These are phyloP conservation scores for Monilinia fructicola DNA, from an alignment of 2,329 filamentous ascomycete species.

Conservation along the genomic window DNA sequence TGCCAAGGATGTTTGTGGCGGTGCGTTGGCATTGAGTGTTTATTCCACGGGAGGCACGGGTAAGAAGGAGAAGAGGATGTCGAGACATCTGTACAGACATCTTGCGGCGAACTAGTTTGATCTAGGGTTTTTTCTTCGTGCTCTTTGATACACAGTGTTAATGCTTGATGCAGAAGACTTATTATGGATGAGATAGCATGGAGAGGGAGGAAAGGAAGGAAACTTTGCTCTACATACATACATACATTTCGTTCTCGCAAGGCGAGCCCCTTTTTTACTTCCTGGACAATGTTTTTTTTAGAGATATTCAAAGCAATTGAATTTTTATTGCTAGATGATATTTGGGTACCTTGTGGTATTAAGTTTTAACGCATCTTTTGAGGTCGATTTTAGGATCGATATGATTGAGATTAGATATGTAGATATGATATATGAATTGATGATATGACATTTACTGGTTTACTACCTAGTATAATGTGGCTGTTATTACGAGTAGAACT, in stretches of 20 bases:
- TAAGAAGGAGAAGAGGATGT: not conserved
- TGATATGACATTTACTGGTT: not conserved
- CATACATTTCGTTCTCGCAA: constrained; percentile 13
- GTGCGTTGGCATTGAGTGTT: constrained; percentile 48
- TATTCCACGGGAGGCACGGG: constrained; percentile 30
- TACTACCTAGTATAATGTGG: too few relatives aligned
- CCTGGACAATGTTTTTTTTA: not conserved
- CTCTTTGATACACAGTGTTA: not conserved
- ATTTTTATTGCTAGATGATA: too few relatives aligned
- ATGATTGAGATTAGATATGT: not conserved
- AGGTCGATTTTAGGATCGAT: not conserved
- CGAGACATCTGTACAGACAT: constrained; percentile 21
- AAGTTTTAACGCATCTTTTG: not conserved
- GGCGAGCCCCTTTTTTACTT: constrained; percentile 8
- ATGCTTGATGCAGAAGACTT: not conserved
- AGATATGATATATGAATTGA: not conserved
- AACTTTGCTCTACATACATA: not conserved
- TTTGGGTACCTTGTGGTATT: too few relatives aligned
- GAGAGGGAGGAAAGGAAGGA: not conserved
- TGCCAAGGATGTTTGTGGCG: constrained; percentile 51
- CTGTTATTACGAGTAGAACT: too few relatives aligned
- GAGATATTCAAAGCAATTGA: not conserved
- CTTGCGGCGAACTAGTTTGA: not conserved
- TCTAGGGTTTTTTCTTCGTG: not conserved
- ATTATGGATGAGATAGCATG: not conserved